Percentiles rank a stretch among this genome's conserved stretches.
These are phyloP conservation scores for Penicillium robsamsonii DNA, from an alignment of 495 filamentous ascomycete genomes.

Conservation along the genomic window DNA sequence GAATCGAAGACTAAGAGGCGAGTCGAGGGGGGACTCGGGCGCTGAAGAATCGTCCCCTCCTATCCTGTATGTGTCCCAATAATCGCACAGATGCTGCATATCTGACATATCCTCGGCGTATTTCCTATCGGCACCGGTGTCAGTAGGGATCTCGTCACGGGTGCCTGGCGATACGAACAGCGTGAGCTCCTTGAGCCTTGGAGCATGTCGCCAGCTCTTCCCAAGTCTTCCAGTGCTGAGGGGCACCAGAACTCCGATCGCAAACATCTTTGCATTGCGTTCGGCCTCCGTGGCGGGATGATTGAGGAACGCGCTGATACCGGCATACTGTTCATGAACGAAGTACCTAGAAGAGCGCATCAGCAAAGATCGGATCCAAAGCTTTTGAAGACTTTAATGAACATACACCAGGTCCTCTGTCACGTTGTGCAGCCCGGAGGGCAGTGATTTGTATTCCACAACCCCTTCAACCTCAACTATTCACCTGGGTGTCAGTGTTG, in stretches of 20 bases:
- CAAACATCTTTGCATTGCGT: slow-evolving; percentile 88
- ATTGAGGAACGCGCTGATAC: slow-evolving; percentile 90
- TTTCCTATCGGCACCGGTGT: slow-evolving; percentile 22
- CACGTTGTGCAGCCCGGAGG: slow-evolving; percentile 88
- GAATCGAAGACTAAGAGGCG: slow-evolving; percentile 52
- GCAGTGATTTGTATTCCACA: slow-evolving; percentile 93
- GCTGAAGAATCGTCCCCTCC: slow-evolving; percentile 41
- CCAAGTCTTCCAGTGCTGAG: slow-evolving; percentile 84
- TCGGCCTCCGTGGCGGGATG: slow-evolving; percentile 70
- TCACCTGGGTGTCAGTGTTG: slow-evolving; percentile 24
- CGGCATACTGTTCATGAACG: slow-evolving; percentile 78
- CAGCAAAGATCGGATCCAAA: background rate
- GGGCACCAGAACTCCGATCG: slow-evolving; percentile 84
- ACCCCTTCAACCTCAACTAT: slow-evolving; percentile 79
- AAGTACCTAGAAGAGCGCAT: slow-evolving; percentile 63
- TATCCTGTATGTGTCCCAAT: slow-evolving; percentile 70
- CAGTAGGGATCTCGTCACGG: slow-evolving; percentile 10
- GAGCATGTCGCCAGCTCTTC: slow-evolving; percentile 84
- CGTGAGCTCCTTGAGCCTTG: slow-evolving; percentile 71
- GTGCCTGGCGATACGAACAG: slow-evolving; percentile 43
- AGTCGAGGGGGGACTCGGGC: slow-evolving; percentile 50
- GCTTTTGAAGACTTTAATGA: background rate
- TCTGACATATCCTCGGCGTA: slow-evolving; percentile 43
- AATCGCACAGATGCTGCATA: slow-evolving; percentile 65
- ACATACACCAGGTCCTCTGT: slow-evolving; percentile 77